A percentile compares a stretch with the other conserved stretches of the same genome.
phyloP scores from a whole-genome alignment of 148 eudicot species.

The Diospyros kaki region DNA sequence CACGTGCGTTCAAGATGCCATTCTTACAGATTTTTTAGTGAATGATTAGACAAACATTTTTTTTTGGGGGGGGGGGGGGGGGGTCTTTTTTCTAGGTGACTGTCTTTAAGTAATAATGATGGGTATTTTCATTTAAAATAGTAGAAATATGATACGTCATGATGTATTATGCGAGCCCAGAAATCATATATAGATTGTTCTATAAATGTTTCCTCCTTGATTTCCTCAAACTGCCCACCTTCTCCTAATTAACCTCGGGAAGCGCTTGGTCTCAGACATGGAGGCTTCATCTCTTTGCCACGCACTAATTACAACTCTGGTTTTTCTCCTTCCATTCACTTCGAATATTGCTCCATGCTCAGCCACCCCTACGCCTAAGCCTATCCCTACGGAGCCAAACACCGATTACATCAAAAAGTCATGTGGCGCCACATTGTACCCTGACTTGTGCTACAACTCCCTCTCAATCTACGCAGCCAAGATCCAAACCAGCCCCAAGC shows the following conservation, averaged over 20 bases:
- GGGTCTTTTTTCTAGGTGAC: too few relatives aligned
- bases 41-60: too few relatives aligned
- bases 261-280: neutral
- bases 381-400: neutral
- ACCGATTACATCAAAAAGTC: slow-evolving; percentile 22
- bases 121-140: too few relatives aligned
- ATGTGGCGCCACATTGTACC: slow-evolving; percentile 28
- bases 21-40: too few relatives aligned
- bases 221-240: neutral
- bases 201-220: too few relatives aligned
- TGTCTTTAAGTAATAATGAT: too few relatives aligned
- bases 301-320: neutral
- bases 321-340: slow-evolving; percentile 10
- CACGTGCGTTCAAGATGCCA: too few relatives aligned
- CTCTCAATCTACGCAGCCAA: slow-evolving; percentile 18
- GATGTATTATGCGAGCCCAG: too few relatives aligned
- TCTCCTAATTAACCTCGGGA: neutral
- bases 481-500: slow-evolving; percentile 27
- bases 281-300: neutral
- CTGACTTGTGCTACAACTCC: slow-evolving; percentile 26
- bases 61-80: too few relatives aligned
- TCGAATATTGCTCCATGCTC: slow-evolving; percentile 5
- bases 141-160: too few relatives aligned
- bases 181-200: too few relatives aligned
- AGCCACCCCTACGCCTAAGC: neutral